Conservation (phyloP, 2,329 filamentous ascomycete genomes). For the Epicoccum nigrum region DNA sequence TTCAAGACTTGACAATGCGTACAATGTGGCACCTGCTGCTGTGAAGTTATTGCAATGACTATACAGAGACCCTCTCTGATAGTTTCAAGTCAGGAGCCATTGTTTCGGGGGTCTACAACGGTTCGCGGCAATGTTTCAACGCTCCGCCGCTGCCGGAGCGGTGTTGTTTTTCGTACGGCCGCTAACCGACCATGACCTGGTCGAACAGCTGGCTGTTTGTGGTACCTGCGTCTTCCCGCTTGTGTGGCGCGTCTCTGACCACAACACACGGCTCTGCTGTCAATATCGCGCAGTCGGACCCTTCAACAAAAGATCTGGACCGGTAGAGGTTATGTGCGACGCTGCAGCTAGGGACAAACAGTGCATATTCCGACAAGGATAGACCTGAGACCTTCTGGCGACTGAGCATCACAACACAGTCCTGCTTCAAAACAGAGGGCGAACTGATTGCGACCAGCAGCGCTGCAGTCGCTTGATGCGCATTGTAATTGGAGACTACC, state of each 20-base stretch:
- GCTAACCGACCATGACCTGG: slow-evolving; percentile 28
- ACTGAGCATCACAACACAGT: neutral
- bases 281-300: slow-evolving; percentile 8
- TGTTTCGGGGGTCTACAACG: slow-evolving; percentile 37
- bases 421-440: neutral
- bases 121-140: slow-evolving; percentile 36
- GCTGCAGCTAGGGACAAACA: slow-evolving; percentile 15
- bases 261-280: slow-evolving; percentile 12
- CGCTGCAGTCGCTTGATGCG: slow-evolving; percentile 3
- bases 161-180: slow-evolving; percentile 23
- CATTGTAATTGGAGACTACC: slow-evolving; percentile 10
- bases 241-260: slow-evolving; percentile 20
- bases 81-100: slow-evolving; percentile 10
- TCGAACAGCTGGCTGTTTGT: slow-evolving; percentile 29
- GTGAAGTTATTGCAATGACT: slow-evolving; percentile 8
- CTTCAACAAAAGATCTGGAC: slow-evolving; percentile 8
- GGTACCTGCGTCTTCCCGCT: slow-evolving; percentile 35
- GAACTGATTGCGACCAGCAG: slow-evolving; percentile 2
- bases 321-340: slow-evolving; percentile 29
- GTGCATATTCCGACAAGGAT: slow-evolving; percentile 2
- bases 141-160: slow-evolving; percentile 25
- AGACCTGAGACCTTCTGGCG: neutral
- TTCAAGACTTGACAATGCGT: neutral
- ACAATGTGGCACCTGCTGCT: neutral
- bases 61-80: slow-evolving; percentile 7